A percentile compares a stretch with the other conserved stretches of the same genome.
Conservation (phyloP, 23 red algal species). For the Pyropia haitanensis region DNA sequence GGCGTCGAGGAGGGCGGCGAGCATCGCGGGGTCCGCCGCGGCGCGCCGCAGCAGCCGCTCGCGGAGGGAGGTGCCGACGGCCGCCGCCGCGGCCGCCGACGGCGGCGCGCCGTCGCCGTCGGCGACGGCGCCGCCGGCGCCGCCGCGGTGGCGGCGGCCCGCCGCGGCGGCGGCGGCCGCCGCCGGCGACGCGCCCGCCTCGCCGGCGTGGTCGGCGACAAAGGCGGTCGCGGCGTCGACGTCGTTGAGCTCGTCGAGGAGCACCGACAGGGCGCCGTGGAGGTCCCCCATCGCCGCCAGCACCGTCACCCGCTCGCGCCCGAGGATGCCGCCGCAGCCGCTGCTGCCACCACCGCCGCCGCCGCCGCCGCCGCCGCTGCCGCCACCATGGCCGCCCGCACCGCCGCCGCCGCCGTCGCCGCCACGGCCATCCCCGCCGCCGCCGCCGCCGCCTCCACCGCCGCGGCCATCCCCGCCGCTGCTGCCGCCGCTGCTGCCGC, state of each 20-base stretch:
- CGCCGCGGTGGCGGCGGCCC: no score
- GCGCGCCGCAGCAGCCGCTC: conserved; percentile 67
- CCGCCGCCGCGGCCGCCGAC: conserved; percentile 4
- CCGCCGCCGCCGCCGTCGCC: no score
- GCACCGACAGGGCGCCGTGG: conserved; percentile 60
- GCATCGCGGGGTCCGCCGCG: conserved; percentile 47
- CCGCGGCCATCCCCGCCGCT: no score
- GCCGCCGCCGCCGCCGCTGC: no score
- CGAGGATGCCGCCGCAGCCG: conserved; percentile 14
- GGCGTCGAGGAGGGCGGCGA: conserved; percentile 64
- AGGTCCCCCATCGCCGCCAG: conserved; percentile 73
- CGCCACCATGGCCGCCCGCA: no score
- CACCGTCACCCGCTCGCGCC: conserved; percentile 61
- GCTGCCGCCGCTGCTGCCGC: no score
- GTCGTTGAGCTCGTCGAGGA: conserved; percentile 73
- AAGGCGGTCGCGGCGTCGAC: conserved; percentile 65
- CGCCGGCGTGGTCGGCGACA: conserved; percentile 38
- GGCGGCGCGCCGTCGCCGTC: no score
- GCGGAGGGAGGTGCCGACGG: conserved; percentile 13
- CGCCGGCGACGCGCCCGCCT: conserved; percentile 11
- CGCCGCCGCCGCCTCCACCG: no score
- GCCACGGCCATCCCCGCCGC: no score
- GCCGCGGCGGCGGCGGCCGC: no score
- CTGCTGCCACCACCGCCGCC: no score
- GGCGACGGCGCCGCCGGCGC: conserved; percentile 14